Conservation (phyloP, 148 eudicot genomes). For the Pouteria glomerata region DNA sequence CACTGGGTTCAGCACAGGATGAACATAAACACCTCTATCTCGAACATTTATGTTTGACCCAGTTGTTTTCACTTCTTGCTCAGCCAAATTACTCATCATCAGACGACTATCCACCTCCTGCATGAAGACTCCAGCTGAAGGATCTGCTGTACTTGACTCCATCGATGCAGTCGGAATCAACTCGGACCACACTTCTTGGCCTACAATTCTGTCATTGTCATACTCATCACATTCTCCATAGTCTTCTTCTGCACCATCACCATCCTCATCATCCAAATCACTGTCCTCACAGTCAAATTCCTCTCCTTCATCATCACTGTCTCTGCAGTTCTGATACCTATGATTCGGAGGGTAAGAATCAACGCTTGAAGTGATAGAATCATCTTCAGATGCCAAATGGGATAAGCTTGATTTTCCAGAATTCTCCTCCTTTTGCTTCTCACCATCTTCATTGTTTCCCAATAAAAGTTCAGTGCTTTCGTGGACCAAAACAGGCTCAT, state of each 20-base stretch:
- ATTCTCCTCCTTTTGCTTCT: slow-evolving; percentile 24
- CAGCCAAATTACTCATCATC: slow-evolving; percentile 10
- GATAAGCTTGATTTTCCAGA: slow-evolving; percentile 24
- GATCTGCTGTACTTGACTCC: slow-evolving; percentile 41
- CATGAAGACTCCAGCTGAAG: neutral
- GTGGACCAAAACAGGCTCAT: slow-evolving; percentile 40
- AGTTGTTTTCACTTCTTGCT: slow-evolving; percentile 17
- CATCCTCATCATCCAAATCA: slow-evolving; percentile 37
- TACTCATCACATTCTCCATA: slow-evolving; percentile 19
- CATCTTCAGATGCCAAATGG: slow-evolving; percentile 32
- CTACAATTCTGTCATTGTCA: slow-evolving; percentile 21
- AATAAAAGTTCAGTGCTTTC: slow-evolving; percentile 36
- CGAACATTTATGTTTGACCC: slow-evolving; percentile 36
- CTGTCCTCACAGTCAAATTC: slow-evolving; percentile 41
- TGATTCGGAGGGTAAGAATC: slow-evolving; percentile 63
- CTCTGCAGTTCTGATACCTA: slow-evolving; percentile 65
- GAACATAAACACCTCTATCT: slow-evolving; percentile 50
- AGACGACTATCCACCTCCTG: slow-evolving; percentile 22
- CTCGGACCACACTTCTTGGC: slow-evolving; percentile 31
- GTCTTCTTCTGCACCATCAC: slow-evolving; percentile 20
- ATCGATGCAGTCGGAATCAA: slow-evolving; percentile 32
- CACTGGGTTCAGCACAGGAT: slow-evolving; percentile 69
- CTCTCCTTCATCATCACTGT: slow-evolving; percentile 50
- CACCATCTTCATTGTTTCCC: slow-evolving; percentile 17
- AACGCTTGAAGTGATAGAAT: slow-evolving; percentile 47